Evolutionary conservation across 495 filamentous ascomycete genomes (phyloP).

Genomic region (Lasiosphaeria miniovina): DNA sequence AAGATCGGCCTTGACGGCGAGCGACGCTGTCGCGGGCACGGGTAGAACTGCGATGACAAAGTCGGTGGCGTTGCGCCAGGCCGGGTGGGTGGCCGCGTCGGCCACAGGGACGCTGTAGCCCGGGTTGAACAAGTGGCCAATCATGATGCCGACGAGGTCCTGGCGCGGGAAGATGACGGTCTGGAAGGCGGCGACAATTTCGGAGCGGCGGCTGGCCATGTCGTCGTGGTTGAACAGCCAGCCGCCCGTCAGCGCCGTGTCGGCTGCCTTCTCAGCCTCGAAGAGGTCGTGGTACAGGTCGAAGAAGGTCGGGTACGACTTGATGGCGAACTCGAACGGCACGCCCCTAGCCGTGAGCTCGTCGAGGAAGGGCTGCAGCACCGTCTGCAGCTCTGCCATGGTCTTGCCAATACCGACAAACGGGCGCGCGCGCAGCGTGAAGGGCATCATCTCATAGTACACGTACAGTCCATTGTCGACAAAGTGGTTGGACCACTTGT

Average conservation of each 20-base stretch:
- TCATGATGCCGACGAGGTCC: constrained; percentile 22
- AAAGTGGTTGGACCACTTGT: constrained; percentile 41
- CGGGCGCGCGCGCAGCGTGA: constrained; percentile 29
- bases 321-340: constrained; percentile 24
- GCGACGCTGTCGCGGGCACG: constrained; percentile 13
- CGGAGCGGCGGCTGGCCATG: constrained; percentile 31
- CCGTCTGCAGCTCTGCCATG: constrained; percentile 22
- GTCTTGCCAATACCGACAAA: constrained; percentile 37
- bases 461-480: constrained; percentile 45
- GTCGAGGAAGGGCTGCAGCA: constrained; percentile 37
- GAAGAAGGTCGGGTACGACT: constrained; percentile 36
- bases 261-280: constrained; percentile 24
- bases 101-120: constrained; percentile 29
- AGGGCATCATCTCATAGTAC: constrained; percentile 34
- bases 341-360: constrained; percentile 28
- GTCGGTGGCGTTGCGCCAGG: constrained; percentile 40
- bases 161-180: constrained; percentile 21
- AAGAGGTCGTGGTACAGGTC: constrained; percentile 42
- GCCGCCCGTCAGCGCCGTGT: constrained; percentile 34
- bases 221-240: constrained; percentile 40
- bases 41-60: constrained; percentile 21
- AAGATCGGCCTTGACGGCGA: constrained; percentile 20
- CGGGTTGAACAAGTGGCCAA: constrained; percentile 44
- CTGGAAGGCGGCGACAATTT: constrained; percentile 35
- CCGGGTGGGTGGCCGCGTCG: constrained; percentile 51